Conservation (phyloP, 345 rosid species). For the Stellera chamaejasme region DNA sequence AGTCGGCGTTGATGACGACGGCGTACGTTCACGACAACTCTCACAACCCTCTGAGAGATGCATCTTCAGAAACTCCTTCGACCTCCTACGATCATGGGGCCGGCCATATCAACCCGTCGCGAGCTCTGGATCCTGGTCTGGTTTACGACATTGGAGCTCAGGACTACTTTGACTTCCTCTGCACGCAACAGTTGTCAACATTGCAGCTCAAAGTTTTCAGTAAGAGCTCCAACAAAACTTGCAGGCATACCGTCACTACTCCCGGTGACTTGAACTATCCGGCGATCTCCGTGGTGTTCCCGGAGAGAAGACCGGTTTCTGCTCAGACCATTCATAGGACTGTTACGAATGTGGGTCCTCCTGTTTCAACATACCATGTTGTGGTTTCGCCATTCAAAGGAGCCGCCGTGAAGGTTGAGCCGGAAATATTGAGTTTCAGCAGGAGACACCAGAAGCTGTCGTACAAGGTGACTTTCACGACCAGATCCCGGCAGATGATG, state of each 20-base stretch:
- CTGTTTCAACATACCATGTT: conserved; percentile 48
- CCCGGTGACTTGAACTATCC: conserved; percentile 89
- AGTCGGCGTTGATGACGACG: conserved; percentile 94
- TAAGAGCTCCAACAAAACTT: conserved; percentile 57
- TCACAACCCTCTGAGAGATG: conserved; percentile 46
- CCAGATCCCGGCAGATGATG: conserved; percentile 31
- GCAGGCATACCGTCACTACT: conserved; percentile 37
- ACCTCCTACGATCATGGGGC: conserved; percentile 74
- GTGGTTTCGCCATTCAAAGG: conserved; percentile 66
- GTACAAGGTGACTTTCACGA: conserved; percentile 54
- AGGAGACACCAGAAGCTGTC: conserved; percentile 55
- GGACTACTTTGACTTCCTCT: conserved; percentile 82
- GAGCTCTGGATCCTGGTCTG: conserved; percentile 82
- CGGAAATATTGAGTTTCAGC: conserved; percentile 52
- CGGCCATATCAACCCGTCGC: conserved; percentile 72
- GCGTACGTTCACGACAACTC: conserved; percentile 86
- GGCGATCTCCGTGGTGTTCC: conserved; percentile 70
- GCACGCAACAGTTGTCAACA: conserved; percentile 56
- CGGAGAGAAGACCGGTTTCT: conserved; percentile 32
- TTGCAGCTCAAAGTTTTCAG: conserved; percentile 56
- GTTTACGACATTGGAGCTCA: conserved; percentile 71
- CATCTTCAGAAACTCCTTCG: conserved; percentile 46
- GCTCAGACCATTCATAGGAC: conserved; percentile 43
- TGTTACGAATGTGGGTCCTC: conserved; percentile 76
- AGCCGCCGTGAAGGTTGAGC: conserved; percentile 43